Evolutionary conservation across 495 filamentous ascomycete genomes (phyloP), one percentile per base, ranked within the genome.

Genomic region (Penicillium arizonense): DNA sequence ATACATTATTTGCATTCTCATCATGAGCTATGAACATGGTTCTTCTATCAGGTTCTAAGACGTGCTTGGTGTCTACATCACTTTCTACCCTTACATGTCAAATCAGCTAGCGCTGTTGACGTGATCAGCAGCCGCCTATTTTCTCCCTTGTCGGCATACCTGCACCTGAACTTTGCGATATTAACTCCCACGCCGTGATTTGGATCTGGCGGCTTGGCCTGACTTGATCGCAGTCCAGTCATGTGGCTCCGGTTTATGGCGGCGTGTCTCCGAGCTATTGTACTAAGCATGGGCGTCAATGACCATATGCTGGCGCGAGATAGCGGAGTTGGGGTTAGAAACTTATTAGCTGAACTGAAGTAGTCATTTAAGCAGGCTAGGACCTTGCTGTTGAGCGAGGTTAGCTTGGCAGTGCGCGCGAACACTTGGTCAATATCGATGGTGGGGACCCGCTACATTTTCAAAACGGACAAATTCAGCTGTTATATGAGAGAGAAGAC

Each of bases 221-320:
- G 96, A 83, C 44, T 80, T 77, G 44, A 96, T 83, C 33, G 92
- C 81, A 2, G 91, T 90, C 85, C 87, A 96, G 71, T 97, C 92
- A 57, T 86, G 90, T 3, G 83, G 79, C 23, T 82, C 77, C 0
- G 79, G 70, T 67, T 97, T 97, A 75, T 96, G 92, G 42, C 92
- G 77, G 13, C 91, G 81, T 2, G 91, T 96, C 69, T 97, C 92
- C 92, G 91, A 96, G 21, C 91, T 91, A 64, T 97, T 91, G 68
- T 91, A 96, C 92, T 92, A 97, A 20, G 90, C 89, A 53, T 91
- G 91, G 9, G 89, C 82, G 62, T 87, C 84, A 43, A 91, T 84
- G 77, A 92, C 95, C 69, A 91, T 83, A 50, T 89, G 91, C 0
- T 86, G 85, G 56, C 87, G 83, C 53, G 83, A 81, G 61, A 96